Conservation (phyloP, 2,329 filamentous ascomycete genomes). For the Colletotrichum euphorbiae region DNA sequence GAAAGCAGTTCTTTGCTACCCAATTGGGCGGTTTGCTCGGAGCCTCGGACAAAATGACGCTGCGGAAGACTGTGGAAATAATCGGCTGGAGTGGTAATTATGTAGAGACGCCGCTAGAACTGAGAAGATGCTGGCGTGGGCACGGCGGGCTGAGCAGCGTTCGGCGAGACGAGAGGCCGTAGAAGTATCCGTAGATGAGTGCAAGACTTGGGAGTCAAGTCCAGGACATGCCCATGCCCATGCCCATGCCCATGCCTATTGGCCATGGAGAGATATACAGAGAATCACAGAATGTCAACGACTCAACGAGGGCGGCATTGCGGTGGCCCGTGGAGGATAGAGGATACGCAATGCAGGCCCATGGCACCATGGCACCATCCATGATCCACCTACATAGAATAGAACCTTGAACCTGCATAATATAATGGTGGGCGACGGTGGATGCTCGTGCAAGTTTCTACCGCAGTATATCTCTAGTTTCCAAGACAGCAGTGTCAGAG, state of each 20-base stretch:
- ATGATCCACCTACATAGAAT: constrained; percentile 13
- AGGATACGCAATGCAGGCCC: no score
- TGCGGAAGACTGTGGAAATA: constrained; percentile 15
- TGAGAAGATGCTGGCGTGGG: constrained; percentile 10
- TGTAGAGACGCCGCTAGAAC: constrained; percentile 9
- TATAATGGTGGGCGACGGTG: constrained; percentile 18
- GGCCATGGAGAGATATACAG: constrained; percentile 4
- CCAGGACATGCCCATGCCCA: background rate
- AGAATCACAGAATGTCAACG: background rate
- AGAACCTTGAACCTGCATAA: constrained; percentile 1
- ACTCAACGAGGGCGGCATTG: background rate
- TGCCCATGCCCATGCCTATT: no score
- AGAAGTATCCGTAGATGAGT: background rate
- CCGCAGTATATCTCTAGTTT: background rate
- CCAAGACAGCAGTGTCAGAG: background rate
- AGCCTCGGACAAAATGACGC: no score
- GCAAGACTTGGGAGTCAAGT: background rate
- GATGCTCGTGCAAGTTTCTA: constrained; percentile 16
- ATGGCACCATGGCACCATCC: background rate
- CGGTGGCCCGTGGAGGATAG: no score
- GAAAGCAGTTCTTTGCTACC: no score
- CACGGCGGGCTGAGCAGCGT: constrained; percentile 5
- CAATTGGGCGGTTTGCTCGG: no score
- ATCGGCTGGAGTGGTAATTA: background rate
- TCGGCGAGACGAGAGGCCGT: background rate